Percentiles rank a stretch among this genome's conserved stretches.
Evolutionary conservation across 805 yeast genomes (phyloP).

Genomic region (Clavispora carvajalis): DNA sequence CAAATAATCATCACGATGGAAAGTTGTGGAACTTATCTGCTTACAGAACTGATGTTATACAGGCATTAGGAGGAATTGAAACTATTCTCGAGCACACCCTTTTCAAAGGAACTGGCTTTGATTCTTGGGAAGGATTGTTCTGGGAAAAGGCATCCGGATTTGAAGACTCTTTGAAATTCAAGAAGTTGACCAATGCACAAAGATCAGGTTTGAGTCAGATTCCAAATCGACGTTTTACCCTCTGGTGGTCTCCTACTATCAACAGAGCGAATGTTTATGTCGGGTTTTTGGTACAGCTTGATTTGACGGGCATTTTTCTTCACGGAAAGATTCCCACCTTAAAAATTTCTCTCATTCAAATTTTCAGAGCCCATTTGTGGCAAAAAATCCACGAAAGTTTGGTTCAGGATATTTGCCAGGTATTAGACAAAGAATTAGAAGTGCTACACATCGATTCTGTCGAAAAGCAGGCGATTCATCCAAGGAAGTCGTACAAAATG

Average conservation of each 20-base stretch:
- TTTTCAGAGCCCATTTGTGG: slow-evolving; percentile 97
- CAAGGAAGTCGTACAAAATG: slow-evolving; percentile 96
- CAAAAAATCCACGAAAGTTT: slow-evolving; percentile 96
- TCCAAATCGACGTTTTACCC: slow-evolving; percentile 92
- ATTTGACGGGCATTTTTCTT: slow-evolving; percentile 90
- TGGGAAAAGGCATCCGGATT: slow-evolving; percentile 99
- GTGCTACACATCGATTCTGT: slow-evolving; percentile 79
- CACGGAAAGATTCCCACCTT: slow-evolving; percentile 98
- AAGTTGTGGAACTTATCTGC: slow-evolving; percentile 90
- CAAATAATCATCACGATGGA: slow-evolving; percentile 89
- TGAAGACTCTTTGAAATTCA: slow-evolving; percentile 92
- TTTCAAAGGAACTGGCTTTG: slow-evolving; percentile 95
- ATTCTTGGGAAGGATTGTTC: slow-evolving; percentile 96
- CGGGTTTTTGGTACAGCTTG: slow-evolving; percentile 93
- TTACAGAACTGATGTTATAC: slow-evolving; percentile 92
- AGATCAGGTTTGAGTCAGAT: slow-evolving; percentile 95
- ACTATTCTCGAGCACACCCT: slow-evolving; percentile 92
- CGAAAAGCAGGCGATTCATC: slow-evolving; percentile 89
- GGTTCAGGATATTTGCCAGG: slow-evolving; percentile 90
- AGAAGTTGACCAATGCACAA: slow-evolving; percentile 95
- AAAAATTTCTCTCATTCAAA: slow-evolving; percentile 91
- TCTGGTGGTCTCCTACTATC: slow-evolving; percentile 99
- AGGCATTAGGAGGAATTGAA: slow-evolving; percentile 95
- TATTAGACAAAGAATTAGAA: slow-evolving; percentile 81
- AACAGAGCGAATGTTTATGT: slow-evolving; percentile 97